Evolutionary conservation across 2,329 filamentous ascomycete genomes (phyloP), one percentile per base, ranked within the genome.

Genomic region (Phyllosticta citriasiana): DNA sequence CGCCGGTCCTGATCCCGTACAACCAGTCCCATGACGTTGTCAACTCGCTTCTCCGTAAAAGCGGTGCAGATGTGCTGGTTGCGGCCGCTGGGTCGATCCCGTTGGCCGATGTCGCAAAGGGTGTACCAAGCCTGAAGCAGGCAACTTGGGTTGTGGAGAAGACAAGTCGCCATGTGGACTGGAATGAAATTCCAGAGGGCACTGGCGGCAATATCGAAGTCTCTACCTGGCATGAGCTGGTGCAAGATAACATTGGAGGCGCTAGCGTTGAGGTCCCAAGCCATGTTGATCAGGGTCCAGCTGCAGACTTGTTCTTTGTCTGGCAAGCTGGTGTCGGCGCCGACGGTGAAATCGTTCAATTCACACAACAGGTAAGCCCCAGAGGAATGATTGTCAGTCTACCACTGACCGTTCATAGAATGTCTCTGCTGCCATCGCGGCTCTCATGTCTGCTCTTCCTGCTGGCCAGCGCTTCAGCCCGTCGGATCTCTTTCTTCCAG

Each of bases 81-180:
- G 90, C 91, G 2, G 86, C 88, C 33, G 92, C 93, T 2, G 94
- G 94, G 52, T 85, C 88, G n/a, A 83, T 97, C 62, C 89, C 94
- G 24, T 84, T 96, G 53, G 86, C 91, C 64, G 77, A 82, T 47
- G 82, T 96, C 12, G 82, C 85, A 58, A 84, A 86, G 68, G 81
- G 79, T 59, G 91, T 89, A 68, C 81, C 86, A 4, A 81, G 82
- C 47, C 80, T 99, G 54, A 86, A 72, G 64, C 85, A 91, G 66
- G 81, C 96, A 33, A 83, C 97, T 67, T 97, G 92, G 90, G 92
- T 97, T 12, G 91, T 95, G 4, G 93, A 97, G 68, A 84, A 91
- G 69, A 91, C 91, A 52, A 97, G 87, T 77, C 84, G 85, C 67
- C 93, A 97, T 71, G 88, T 99, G 82, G 92, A 96, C 74, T 99